Evolutionary conservation across 495 filamentous ascomycete species (phyloP).

Genomic region (Parathielavia hyrcaniae): DNA sequence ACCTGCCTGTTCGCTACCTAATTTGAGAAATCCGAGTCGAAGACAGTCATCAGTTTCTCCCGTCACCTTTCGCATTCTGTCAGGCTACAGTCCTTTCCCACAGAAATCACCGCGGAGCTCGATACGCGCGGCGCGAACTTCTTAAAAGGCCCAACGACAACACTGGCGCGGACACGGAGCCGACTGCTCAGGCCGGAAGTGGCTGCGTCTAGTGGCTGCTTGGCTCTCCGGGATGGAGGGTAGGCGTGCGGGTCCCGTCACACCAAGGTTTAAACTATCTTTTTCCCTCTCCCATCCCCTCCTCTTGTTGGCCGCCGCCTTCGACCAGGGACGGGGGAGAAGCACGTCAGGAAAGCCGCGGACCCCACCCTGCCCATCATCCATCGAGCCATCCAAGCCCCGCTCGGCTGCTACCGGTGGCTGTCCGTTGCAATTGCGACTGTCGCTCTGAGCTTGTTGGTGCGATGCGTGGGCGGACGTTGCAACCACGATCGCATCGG

Average conservation of each 20-base stretch:
- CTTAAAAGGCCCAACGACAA: conserved; percentile 1
- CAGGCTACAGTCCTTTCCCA: neutral
- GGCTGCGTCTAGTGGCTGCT: conserved; percentile 14
- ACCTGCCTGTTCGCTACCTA: no score
- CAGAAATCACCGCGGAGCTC: no score
- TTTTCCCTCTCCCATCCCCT: conserved; percentile 4
- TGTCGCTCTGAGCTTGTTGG: conserved; percentile 18
- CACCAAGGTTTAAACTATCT: conserved; percentile 28
- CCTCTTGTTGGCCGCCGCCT: conserved; percentile 20
- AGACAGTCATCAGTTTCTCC: neutral
- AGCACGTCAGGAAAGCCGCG: conserved; percentile 14
- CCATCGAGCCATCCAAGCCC: no score
- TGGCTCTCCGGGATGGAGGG: conserved; percentile 10
- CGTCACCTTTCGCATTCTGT: neutral
- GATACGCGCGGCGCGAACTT: neutral
- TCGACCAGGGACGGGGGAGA: neutral
- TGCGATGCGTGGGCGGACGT: conserved; percentile 29
- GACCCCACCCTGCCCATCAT: conserved; percentile 12
- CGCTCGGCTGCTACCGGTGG: conserved; percentile 33
- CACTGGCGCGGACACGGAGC: neutral
- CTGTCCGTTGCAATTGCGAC: conserved; percentile 29
- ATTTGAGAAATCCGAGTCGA: no score
- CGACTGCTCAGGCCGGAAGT: neutral
- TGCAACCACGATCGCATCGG: conserved; percentile 38
- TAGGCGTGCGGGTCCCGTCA: conserved; percentile 12